Percentiles rank a stretch among this genome's conserved stretches.
phyloP scores from a whole-genome alignment of 148 eudicot species.

The Vaccinium macrocarpon region DNA sequence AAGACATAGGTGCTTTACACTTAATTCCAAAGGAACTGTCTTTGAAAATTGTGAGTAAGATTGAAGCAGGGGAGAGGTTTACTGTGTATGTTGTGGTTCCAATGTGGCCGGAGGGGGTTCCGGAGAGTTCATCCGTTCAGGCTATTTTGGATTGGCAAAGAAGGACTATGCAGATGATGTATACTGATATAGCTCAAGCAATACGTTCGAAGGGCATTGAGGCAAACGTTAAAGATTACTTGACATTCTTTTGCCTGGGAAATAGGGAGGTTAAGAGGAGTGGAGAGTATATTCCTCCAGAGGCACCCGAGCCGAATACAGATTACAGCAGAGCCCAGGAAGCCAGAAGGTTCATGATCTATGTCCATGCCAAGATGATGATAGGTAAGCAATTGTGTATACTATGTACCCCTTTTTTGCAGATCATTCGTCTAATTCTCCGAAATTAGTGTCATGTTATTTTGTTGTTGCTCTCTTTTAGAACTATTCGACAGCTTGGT shows the following conservation, averaged over 20 bases:
- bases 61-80: constrained; percentile 46
- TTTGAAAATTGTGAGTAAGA: constrained; percentile 40
- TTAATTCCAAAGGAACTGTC: constrained; percentile 39
- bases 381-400: constrained; percentile 34
- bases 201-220: constrained; percentile 38
- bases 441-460: background rate
- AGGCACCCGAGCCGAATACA: constrained; percentile 35
- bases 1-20: constrained; percentile 35
- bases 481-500: too few relatives aligned
- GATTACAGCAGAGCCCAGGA: constrained; percentile 39
- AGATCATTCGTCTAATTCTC: background rate
- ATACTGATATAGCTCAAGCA: constrained; percentile 42
- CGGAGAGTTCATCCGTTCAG: constrained; percentile 45
- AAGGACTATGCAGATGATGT: constrained; percentile 60
- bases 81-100: constrained; percentile 48
- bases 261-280: constrained; percentile 39
- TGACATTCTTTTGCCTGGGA: constrained; percentile 50
- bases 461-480: too few relatives aligned
- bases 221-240: constrained; percentile 41
- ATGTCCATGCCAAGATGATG: constrained; percentile 52
- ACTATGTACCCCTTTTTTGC: background rate
- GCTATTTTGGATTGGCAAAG: constrained; percentile 61
- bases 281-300: constrained; percentile 41
- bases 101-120: constrained; percentile 56
- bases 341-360: constrained; percentile 33